Base-by-base conservation (phyloP, 2,329 filamentous ascomycete species). In the Grosmannia serpens region DNA sequence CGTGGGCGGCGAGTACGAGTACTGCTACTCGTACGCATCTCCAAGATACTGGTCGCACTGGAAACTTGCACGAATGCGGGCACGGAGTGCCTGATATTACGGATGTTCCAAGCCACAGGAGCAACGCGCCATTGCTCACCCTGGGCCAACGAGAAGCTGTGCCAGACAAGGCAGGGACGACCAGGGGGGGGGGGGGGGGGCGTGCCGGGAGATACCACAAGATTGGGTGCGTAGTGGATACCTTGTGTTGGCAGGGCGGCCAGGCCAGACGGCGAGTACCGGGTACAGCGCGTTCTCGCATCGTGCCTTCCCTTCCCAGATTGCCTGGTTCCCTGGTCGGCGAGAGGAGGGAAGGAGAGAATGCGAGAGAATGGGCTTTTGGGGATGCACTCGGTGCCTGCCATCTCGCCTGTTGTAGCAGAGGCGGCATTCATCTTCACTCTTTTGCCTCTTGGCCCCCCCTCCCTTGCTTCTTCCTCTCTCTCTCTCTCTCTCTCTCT, bases 91-190 rank as follows among this genome's bases (percentile, higher is more conserved):
- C 50, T 52, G 50, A 52, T 52, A 52, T 29, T 33, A 52, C 50
- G 29, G 27, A 31, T 53, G 27, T 38, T 50, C 47, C 47, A 50
- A 50, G 47, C 47, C 47, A 50, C 47, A 27, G 22, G 24, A 49
- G 24, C 24, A 27, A 50, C 26, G 26, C 47, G 26, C 47, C 24
- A 50, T 50, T 20, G 47, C 24, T 50, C 26, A 26, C 47, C 24
- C 47, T 49, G 22, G 22, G 22, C 46, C 46, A 49, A 49, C 22
- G 46, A 26, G 22, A 49, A 49, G 46, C 52, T 22, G 52, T 54
- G 52, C 52, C 52, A 54, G 52, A 54, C 35, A 44, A 41, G 52
- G 52, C 22, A 54, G 52, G 52, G 35, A 24, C 51, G 51, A 41
- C 51, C 31, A 26, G 51, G 52, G 35, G 51, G 51, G 38, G 51